Conservation (phyloP, 768 basidiomycete genomes). For the Agrocybe pediades region DNA sequence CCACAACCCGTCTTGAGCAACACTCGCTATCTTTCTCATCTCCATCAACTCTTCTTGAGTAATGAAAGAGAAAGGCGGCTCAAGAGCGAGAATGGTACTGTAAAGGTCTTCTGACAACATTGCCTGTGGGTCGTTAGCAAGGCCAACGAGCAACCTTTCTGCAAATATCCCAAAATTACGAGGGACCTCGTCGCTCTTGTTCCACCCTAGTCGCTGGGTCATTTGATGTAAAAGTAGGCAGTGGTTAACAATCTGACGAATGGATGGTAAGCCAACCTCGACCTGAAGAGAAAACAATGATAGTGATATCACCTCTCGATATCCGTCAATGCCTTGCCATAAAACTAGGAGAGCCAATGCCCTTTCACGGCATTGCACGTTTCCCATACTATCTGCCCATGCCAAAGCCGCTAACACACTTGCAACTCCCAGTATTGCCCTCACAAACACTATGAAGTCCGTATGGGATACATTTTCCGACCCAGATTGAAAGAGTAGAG, state of each 20-base stretch:
- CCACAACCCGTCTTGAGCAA: constrained; percentile 68
- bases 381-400: constrained; percentile 79
- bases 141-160: constrained; percentile 65
- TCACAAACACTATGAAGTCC: constrained; percentile 65
- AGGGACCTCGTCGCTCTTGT: constrained; percentile 63
- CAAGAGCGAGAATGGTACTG: constrained; percentile 58
- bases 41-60: constrained; percentile 58
- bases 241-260: constrained; percentile 69
- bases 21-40: constrained; percentile 60
- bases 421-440: constrained; percentile 69
- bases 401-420: constrained; percentile 71
- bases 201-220: constrained; percentile 71
- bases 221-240: constrained; percentile 72
- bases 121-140: constrained; percentile 60
- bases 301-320: constrained; percentile 58
- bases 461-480: constrained; percentile 39
- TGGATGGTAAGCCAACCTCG: constrained; percentile 11
- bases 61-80: constrained; percentile 62
- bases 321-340: constrained; percentile 71
- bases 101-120: constrained; percentile 62
- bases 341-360: constrained; percentile 61
- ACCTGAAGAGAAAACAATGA: background rate
- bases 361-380: constrained; percentile 63
- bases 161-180: constrained; percentile 65
- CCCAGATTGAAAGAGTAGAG: constrained; percentile 37